phyloP scores from a whole-genome alignment of 768 basidiomycete species.

The Dictyophora rubrovolvata region DNA sequence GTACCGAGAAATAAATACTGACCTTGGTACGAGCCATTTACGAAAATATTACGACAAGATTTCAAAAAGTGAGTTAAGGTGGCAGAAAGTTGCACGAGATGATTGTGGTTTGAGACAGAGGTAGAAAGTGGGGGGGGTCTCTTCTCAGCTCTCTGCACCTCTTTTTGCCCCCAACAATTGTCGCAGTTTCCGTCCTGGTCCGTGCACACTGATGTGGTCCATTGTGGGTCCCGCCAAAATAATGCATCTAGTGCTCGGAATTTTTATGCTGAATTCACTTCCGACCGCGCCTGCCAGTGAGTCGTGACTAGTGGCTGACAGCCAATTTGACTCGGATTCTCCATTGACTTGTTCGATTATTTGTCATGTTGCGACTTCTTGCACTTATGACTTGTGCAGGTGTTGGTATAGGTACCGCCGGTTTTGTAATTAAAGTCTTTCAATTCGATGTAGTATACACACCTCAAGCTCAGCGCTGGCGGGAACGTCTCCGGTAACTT shows the following conservation, averaged over 20 bases:
- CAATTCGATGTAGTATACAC: no score
- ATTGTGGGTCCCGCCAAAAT: neutral
- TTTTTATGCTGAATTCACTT: neutral
- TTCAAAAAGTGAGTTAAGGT: neutral
- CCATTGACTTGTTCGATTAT: no score
- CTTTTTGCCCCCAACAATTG: neutral
- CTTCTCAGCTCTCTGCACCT: neutral
- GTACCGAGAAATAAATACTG: neutral
- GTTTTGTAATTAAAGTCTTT: no score
- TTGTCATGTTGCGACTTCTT: no score
- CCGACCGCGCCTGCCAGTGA: no score
- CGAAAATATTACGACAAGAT: neutral
- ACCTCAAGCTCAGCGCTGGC: no score
- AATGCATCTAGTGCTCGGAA: neutral
- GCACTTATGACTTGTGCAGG: no score
- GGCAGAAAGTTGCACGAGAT: constrained; percentile 8
- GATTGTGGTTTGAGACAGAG: constrained; percentile 10
- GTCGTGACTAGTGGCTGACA: no score
- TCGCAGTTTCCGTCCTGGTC: neutral
- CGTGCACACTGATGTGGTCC: neutral
- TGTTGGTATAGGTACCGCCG: no score
- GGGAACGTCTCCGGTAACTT: no score
- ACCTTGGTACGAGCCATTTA: constrained; percentile 11
- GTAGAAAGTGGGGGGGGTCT: neutral
- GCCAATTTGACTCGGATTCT: no score